These are phyloP conservation scores for Leccinum subgranulosum DNA, from an alignment of 768 basidiomycete species.

Conservation along the genomic window DNA sequence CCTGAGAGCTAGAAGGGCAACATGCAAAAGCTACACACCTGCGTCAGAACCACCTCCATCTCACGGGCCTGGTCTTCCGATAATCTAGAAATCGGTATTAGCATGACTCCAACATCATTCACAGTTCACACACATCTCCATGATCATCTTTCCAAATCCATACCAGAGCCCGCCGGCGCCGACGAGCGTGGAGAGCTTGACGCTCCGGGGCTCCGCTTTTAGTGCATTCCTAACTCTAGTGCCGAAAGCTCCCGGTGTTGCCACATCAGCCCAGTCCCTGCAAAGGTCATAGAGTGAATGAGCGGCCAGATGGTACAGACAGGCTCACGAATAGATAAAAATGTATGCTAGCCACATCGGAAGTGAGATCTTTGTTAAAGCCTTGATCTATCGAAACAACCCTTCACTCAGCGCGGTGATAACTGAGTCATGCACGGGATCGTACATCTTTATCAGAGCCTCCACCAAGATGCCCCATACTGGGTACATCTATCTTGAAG, in stretches of 20 bases:
- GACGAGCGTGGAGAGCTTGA: constrained; percentile 77
- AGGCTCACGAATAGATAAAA: constrained; percentile 67
- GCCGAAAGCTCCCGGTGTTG: constrained; percentile 75
- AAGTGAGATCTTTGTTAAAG: constrained; percentile 71
- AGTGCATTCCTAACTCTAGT: constrained; percentile 80
- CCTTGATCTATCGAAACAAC: constrained; percentile 57
- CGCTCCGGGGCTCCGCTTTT: constrained; percentile 83
- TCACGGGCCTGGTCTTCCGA: constrained; percentile 71
- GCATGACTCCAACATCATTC: neutral
- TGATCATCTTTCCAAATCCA: constrained; percentile 83
- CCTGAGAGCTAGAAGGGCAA: neutral
- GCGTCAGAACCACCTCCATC: constrained; percentile 68
- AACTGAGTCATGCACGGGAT: constrained; percentile 4
- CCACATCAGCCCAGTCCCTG: constrained; percentile 86
- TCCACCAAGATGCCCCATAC: constrained; percentile 87
- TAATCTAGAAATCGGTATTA: constrained; percentile 46
- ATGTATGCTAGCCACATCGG: constrained; percentile 92
- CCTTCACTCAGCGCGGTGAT: constrained; percentile 6
- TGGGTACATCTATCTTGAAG: constrained; percentile 80
- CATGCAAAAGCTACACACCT: constrained; percentile 38
- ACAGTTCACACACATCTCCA: constrained; percentile 61
- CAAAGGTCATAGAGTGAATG: constrained; percentile 24
- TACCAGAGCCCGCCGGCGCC: constrained; percentile 92
- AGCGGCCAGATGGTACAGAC: neutral
- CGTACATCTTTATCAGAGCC: constrained; percentile 81